Percentiles rank a stretch among this genome's conserved stretches.
Evolutionary conservation across 2,329 filamentous ascomycete species (phyloP).

Genomic region (Dactylellina leptospora): DNA sequence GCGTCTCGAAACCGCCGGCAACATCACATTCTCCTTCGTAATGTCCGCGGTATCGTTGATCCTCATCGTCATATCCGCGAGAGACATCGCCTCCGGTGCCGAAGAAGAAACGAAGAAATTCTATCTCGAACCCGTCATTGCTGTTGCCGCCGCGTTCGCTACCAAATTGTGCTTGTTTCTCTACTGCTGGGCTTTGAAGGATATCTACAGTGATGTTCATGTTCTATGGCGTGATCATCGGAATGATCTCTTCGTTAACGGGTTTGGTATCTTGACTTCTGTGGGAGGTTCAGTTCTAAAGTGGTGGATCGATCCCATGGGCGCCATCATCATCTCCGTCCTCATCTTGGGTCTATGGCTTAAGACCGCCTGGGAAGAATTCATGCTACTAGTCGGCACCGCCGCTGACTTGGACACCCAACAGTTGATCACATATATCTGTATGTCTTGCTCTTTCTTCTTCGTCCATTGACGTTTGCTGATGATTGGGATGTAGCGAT

Average conservation of each 20-base stretch:
- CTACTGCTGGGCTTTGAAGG: slow-evolving; percentile 89
- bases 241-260: slow-evolving; percentile 97
- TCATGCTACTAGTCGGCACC: slow-evolving; percentile 88
- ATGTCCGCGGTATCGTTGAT: slow-evolving; percentile 94
- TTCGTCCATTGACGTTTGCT: neutral
- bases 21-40: slow-evolving; percentile 94
- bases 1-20: slow-evolving; percentile 91
- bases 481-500: slow-evolving; percentile 65
- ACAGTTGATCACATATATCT: slow-evolving; percentile 95
- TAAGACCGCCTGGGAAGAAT: slow-evolving; percentile 81
- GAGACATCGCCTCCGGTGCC: slow-evolving; percentile 69
- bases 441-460: slow-evolving; percentile 59
- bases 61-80: slow-evolving; percentile 85
- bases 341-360: slow-evolving; percentile 84
- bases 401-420: slow-evolving; percentile 84
- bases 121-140: slow-evolving; percentile 82
- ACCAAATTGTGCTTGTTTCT: slow-evolving; percentile 86
- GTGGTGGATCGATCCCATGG: slow-evolving; percentile 96
- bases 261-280: slow-evolving; percentile 87
- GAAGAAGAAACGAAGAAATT: slow-evolving; percentile 70
- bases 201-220: slow-evolving; percentile 84
- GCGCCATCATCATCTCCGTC: slow-evolving; percentile 82
- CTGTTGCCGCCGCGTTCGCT: slow-evolving; percentile 80
- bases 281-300: slow-evolving; percentile 86
- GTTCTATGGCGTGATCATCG: slow-evolving; percentile 70